A percentile compares a stretch with the other conserved stretches of the same genome.
Conservation (phyloP, 1,284 basidiomycete species). For the Pholiota adiposa region DNA sequence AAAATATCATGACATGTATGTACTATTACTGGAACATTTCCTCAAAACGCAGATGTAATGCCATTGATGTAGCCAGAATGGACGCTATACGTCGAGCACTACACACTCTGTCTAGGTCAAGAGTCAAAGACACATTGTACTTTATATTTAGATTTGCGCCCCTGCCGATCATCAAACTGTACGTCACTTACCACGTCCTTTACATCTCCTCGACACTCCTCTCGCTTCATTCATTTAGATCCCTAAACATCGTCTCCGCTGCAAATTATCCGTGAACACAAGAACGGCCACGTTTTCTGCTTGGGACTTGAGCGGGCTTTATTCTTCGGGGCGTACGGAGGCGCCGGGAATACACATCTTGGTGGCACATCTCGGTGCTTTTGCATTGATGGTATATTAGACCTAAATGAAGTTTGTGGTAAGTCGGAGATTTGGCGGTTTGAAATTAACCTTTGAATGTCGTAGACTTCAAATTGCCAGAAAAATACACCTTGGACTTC, state of each 20-base stretch:
- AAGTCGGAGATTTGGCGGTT: not conserved
- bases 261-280: constrained; percentile 1
- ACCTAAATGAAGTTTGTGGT: not conserved
- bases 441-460: too few relatives aligned
- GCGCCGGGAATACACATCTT: not conserved
- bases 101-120: too few relatives aligned
- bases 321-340: not conserved
- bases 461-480: too few relatives aligned
- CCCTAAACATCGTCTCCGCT: not conserved
- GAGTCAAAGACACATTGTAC: too few relatives aligned
- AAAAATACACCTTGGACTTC: too few relatives aligned
- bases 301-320: not conserved
- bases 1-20: not conserved
- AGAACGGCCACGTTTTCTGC: not conserved
- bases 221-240: constrained; percentile 1
- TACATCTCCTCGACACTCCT: not conserved
- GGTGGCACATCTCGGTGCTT: not conserved
- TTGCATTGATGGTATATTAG: not conserved
- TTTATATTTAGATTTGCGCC: not conserved
- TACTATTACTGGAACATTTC: not conserved
- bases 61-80: not conserved
- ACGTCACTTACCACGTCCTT: not conserved
- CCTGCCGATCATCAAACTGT: not conserved
- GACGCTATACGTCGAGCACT: not conserved
- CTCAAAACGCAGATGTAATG: not conserved